A percentile compares a stretch with the other conserved stretches of the same genome.
Evolutionary conservation across 371 early-diverging fungal species (phyloP).

Genomic region (Syncephalastrum racemosum): DNA sequence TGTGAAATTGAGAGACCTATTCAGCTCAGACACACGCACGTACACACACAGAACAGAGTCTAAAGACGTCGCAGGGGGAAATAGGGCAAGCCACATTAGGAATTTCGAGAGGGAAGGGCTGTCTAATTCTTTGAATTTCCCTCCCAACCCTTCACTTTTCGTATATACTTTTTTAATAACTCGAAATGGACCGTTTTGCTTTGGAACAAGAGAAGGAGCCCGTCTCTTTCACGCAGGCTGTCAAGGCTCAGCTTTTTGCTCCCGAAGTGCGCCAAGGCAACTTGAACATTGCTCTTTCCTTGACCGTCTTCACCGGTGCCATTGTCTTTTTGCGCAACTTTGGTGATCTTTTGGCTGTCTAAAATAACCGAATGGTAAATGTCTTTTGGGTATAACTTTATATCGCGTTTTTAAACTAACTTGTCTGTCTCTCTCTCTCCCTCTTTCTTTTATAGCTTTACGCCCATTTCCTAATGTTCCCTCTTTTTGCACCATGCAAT

Average conservation of each 20-base stretch:
- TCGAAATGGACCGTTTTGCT: conserved; percentile 18
- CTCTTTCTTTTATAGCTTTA: neutral
- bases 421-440: too few species aligned
- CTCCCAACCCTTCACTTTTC: too few species aligned
- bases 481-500: too few species aligned
- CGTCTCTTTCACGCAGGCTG: conserved; percentile 35
- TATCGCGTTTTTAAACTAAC: conserved; percentile 1
- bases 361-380: conserved; percentile 18
- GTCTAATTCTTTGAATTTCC: too few species aligned
- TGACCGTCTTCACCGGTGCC: conserved; percentile 63
- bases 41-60: too few species aligned
- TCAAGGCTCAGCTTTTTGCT: conserved; percentile 50
- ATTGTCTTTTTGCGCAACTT: conserved; percentile 66
- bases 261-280: conserved; percentile 59
- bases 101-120: too few species aligned
- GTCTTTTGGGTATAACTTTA: neutral
- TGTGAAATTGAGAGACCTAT: too few species aligned
- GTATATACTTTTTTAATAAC: too few species aligned
- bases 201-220: conserved; percentile 29
- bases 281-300: conserved; percentile 60
- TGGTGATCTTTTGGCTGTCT: conserved; percentile 66
- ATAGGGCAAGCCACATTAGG: too few species aligned
- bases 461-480: neutral
- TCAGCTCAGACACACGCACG: too few species aligned
- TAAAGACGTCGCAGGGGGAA: too few species aligned